phyloP scores from a whole-genome alignment of 2,329 filamentous ascomycete genomes.

The Shiraia bambusicola region DNA sequence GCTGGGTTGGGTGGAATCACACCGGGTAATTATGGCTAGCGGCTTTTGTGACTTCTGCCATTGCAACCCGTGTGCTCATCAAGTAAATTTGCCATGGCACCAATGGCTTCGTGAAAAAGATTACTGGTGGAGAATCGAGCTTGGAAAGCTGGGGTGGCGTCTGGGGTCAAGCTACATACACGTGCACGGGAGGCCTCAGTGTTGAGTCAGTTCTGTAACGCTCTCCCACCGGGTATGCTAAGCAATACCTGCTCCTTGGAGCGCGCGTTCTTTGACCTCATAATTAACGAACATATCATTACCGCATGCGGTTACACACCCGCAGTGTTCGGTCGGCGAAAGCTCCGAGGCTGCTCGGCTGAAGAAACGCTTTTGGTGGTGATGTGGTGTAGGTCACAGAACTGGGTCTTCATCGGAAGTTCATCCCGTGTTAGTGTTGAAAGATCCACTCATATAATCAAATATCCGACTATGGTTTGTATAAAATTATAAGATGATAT shows the following conservation, averaged over 20 bases:
- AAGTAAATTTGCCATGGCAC: background rate
- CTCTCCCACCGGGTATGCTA: background rate
- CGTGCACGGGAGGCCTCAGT: constrained; percentile 12
- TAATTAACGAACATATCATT: background rate
- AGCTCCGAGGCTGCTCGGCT: too few species aligned
- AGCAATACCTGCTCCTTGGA: too few species aligned
- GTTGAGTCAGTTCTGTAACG: constrained; percentile 11
- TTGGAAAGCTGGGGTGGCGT: constrained; percentile 8
- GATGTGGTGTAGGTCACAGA: too few species aligned
- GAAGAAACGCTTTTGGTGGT: too few species aligned
- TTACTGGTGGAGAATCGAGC: constrained; percentile 15
- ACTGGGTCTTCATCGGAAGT: too few species aligned
- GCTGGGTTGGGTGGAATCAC: constrained; percentile 7
- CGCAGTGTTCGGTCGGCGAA: background rate
- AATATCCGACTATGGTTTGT: too few species aligned
- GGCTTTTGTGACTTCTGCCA: background rate
- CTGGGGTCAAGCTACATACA: constrained; percentile 6
- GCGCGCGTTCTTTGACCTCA: background rate
- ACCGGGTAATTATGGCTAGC: constrained; percentile 5
- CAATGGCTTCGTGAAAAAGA: background rate
- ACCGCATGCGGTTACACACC: background rate
- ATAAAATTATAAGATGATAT: too few species aligned
- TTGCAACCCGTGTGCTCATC: constrained; percentile 4
- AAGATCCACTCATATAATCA: too few species aligned
- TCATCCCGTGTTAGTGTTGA: too few species aligned